Conservation (phyloP, 176 grass and related monocot genomes). For the Eragrostis curvula region DNA sequence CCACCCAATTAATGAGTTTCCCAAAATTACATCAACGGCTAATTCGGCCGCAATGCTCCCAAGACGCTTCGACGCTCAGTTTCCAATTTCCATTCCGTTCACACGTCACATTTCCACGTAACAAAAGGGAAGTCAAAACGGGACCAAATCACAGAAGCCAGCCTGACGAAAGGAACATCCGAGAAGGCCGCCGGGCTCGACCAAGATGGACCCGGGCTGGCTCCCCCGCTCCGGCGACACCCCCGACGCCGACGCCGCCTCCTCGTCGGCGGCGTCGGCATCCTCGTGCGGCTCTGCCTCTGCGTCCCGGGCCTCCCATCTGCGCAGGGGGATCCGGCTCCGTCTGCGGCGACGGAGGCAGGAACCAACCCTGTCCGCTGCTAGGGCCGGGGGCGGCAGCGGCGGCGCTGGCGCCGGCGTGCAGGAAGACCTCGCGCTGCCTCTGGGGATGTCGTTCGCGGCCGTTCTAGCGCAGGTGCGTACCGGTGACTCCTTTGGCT, state of each 20-base stretch:
- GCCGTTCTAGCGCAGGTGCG: constrained; percentile 79
- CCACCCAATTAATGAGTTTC: neutral
- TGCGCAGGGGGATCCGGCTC: constrained; percentile 41
- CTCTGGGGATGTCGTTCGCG: constrained; percentile 88
- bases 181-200: constrained; percentile 12
- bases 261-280: constrained; percentile 29
- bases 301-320: neutral
- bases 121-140: neutral
- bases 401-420: neutral
- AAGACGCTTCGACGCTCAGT: neutral
- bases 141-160: neutral
- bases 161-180: constrained; percentile 15
- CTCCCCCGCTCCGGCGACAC: neutral
- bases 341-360: constrained; percentile 32
- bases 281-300: constrained; percentile 28
- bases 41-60: neutral
- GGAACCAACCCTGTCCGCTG: neutral
- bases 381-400: neutral
- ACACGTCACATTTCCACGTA: neutral
- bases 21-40: neutral
- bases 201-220: constrained; percentile 35
- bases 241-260: constrained; percentile 14
- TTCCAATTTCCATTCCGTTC: neutral
- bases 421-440: constrained; percentile 73
- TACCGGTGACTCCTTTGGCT: neutral